These are phyloP conservation scores for Vigna nakashimae DNA, from an alignment of 306 rosid genomes.

Conservation along the genomic window DNA sequence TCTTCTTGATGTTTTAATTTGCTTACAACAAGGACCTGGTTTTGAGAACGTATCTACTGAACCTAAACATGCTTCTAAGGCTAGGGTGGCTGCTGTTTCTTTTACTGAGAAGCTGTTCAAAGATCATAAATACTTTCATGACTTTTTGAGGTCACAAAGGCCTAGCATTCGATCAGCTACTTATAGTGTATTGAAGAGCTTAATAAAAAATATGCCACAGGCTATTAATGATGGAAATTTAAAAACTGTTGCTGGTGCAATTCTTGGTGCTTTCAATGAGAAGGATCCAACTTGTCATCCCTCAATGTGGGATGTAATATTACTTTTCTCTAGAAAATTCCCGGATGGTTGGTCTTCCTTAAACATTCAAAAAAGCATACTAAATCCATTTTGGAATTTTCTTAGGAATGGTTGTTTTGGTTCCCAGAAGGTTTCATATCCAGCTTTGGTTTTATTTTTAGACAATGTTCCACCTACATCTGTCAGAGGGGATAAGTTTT, in stretches of 20 bases:
- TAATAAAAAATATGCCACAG: conserved; percentile 76
- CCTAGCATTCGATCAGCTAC: conserved; percentile 86
- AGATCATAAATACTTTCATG: conserved; percentile 73
- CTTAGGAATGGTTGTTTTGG: conserved; percentile 95
- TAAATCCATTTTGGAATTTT: conserved; percentile 82
- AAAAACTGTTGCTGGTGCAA: conserved; percentile 66
- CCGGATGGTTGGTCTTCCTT: conserved; percentile 81
- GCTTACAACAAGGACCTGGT: conserved; percentile 57
- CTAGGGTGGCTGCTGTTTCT: conserved; percentile 73
- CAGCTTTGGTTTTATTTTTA: conserved; percentile 78
- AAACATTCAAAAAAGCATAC: conserved; percentile 77
- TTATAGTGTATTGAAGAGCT: conserved; percentile 75
- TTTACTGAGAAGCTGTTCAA: conserved; percentile 79
- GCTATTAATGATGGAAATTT: conserved; percentile 75
- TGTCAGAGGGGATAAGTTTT: conserved; percentile 71
- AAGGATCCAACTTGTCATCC: conserved; percentile 87
- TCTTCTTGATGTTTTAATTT: conserved; percentile 84
- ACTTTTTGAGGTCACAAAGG: conserved; percentile 75
- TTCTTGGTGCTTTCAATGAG: conserved; percentile 93
- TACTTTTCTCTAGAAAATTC: conserved; percentile 81
- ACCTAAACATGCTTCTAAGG: conserved; percentile 79
- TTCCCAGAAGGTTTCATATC: conserved; percentile 84
- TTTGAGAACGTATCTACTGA: conserved; percentile 62
- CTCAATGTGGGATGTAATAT: conserved; percentile 87
- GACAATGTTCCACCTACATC: conserved; percentile 76